Evolutionary conservation across 1,139 yeast genomes (phyloP).

Genomic region (Saccharomyces hybrid): DNA sequence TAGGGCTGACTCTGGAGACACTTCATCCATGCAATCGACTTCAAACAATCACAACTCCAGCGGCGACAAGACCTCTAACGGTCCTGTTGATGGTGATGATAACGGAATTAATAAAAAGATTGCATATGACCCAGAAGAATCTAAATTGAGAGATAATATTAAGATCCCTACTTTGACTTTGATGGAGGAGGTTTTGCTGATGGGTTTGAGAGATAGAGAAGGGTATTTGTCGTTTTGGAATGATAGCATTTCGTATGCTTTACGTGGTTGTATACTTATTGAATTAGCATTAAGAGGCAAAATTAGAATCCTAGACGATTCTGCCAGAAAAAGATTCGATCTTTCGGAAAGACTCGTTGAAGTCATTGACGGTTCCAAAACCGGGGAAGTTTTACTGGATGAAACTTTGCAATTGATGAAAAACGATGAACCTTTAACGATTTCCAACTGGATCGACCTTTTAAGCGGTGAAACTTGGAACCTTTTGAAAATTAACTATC

Average conservation of each 20-base stretch:
- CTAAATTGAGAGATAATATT: constrained; percentile 33
- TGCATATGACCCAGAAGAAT: constrained; percentile 72
- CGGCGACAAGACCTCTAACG: constrained; percentile 8
- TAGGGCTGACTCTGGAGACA: constrained; percentile 19
- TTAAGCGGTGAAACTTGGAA: constrained; percentile 98
- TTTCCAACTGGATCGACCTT: constrained; percentile 89
- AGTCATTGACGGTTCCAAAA: constrained; percentile 74
- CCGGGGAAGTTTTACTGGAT: constrained; percentile 92
- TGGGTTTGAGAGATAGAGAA: constrained; percentile 92
- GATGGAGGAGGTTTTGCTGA: constrained; percentile 90
- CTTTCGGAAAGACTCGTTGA: constrained; percentile 80
- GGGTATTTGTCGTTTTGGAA: constrained; percentile 97
- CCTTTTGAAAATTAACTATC: constrained; percentile 86
- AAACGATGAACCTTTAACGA: constrained; percentile 69
- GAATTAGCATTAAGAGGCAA: constrained; percentile 89
- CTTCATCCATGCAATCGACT: neutral
- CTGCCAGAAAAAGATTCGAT: constrained; percentile 86
- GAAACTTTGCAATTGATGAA: constrained; percentile 90
- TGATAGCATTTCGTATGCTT: constrained; percentile 91
- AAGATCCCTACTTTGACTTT: constrained; percentile 68
- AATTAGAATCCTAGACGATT: constrained; percentile 83
- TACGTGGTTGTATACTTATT: constrained; percentile 86
- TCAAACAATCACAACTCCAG: neutral
- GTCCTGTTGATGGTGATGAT: constrained; percentile 17
- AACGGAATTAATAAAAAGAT: constrained; percentile 37